Conservation (phyloP, 2,329 filamentous ascomycete species). For the Knoxdaviesia capensis region DNA sequence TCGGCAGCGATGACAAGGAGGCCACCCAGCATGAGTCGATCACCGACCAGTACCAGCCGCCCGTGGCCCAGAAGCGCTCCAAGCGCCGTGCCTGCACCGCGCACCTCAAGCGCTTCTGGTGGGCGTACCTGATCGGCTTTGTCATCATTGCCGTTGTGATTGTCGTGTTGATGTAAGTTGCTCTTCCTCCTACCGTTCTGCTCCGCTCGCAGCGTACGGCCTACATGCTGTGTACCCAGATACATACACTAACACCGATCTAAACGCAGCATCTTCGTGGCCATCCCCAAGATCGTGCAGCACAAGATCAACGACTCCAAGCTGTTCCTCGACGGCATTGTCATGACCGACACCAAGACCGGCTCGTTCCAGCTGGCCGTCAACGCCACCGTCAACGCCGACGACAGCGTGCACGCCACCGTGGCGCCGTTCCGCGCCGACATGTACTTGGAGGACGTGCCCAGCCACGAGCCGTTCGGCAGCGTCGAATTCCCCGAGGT, state of each 20-base stretch:
- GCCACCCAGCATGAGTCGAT: too few relatives aligned
- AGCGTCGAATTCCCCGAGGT: constrained; percentile 30
- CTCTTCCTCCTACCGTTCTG: neutral
- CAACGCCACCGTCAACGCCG: constrained; percentile 32
- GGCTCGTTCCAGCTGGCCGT: constrained; percentile 29
- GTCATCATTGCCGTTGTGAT: constrained; percentile 29
- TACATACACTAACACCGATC: constrained; percentile 3
- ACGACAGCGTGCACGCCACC: constrained; percentile 29
- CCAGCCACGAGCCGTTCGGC: constrained; percentile 26
- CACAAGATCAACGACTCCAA: constrained; percentile 30
- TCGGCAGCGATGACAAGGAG: too few relatives aligned
- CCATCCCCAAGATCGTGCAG: constrained; percentile 35
- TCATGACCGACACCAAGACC: constrained; percentile 23
- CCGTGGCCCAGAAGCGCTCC: too few relatives aligned
- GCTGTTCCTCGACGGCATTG: constrained; percentile 29
- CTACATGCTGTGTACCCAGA: neutral
- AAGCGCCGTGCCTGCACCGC: too few relatives aligned
- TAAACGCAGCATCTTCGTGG: constrained; percentile 32
- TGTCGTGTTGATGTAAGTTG: constrained; percentile 40
- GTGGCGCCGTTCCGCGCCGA: constrained; percentile 28
- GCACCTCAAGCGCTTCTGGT: constrained; percentile 39
- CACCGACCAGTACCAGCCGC: too few relatives aligned
- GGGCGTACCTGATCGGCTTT: constrained; percentile 33
- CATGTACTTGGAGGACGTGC: constrained; percentile 32
- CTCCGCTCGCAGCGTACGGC: neutral